Evolutionary conservation across 345 rosid species (phyloP).

Genomic region (Gossypium stocksii): DNA sequence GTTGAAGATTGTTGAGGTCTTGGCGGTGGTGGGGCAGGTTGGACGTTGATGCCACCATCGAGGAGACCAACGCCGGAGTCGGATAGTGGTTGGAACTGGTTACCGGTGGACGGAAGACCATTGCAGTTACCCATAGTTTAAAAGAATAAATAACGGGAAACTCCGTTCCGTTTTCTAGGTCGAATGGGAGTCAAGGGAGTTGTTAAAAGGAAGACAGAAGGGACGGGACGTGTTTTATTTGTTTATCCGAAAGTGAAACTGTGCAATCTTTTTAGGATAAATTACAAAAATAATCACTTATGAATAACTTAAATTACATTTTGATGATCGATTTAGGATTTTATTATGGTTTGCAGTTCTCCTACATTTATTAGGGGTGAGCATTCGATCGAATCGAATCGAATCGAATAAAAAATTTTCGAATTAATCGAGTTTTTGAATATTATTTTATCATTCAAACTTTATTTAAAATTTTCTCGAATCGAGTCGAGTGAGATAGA

Average conservation of each 20-base stretch:
- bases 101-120: constrained; percentile 32
- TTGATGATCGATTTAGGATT: no score
- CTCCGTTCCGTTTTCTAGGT: background rate
- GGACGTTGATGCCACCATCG: constrained; percentile 30
- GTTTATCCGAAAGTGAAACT: background rate
- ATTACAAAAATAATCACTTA: no score
- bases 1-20: constrained; percentile 27
- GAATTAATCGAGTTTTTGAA: no score
- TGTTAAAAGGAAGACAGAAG: background rate
- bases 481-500: no score
- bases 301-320: no score
- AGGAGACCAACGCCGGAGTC: background rate
- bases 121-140: constrained; percentile 57
- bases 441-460: no score
- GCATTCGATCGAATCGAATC: no score
- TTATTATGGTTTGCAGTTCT: no score
- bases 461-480: no score
- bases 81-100: constrained; percentile 7
- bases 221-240: background rate
- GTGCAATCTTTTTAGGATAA: no score
- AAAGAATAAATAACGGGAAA: constrained; percentile 16
- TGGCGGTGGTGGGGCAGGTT: constrained; percentile 24
- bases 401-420: no score
- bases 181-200: constrained; percentile 15
- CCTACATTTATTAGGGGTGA: no score